phyloP scores from a whole-genome alignment of 768 basidiomycete species.

The Boletus rubropictus region DNA sequence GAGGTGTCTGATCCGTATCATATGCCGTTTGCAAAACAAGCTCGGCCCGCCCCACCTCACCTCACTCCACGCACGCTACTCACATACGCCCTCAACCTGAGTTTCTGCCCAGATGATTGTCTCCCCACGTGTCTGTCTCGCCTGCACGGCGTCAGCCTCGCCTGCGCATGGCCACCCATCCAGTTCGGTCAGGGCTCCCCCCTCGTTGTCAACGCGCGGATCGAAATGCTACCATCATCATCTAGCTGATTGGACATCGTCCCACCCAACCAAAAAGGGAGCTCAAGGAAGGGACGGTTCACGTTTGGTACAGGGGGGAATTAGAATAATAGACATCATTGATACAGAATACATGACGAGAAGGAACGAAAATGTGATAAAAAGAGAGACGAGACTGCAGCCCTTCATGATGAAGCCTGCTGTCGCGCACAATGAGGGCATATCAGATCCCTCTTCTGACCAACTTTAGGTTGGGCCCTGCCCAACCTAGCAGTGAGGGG shows the following conservation, averaged over 20 bases:
- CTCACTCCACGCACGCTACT: too few species aligned
- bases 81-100: slow-evolving; percentile 18
- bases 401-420: slow-evolving; percentile 7
- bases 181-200: slow-evolving; percentile 3
- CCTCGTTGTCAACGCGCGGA: slow-evolving; percentile 26
- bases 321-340: slow-evolving; percentile 19
- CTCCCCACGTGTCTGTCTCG: slow-evolving; percentile 7
- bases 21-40: too few species aligned
- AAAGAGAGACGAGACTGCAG: background rate
- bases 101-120: background rate
- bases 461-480: slow-evolving; percentile 17
- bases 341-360: slow-evolving; percentile 12
- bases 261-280: background rate
- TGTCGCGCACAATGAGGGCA: slow-evolving; percentile 22
- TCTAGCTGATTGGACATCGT: slow-evolving; percentile 9
- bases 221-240: background rate
- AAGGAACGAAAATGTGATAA: background rate
- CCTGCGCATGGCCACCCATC: slow-evolving; percentile 1
- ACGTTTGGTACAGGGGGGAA: slow-evolving; percentile 2
- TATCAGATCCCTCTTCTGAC: slow-evolving; percentile 12
- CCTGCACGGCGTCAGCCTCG: slow-evolving; percentile 1
- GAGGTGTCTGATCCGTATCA: too few species aligned
- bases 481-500: slow-evolving; percentile 17
- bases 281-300: background rate
- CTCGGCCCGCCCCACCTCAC: too few species aligned